phyloP scores from a whole-genome alignment of 1,139 yeast genomes.

The Zygotorulaspora mrakii region DNA sequence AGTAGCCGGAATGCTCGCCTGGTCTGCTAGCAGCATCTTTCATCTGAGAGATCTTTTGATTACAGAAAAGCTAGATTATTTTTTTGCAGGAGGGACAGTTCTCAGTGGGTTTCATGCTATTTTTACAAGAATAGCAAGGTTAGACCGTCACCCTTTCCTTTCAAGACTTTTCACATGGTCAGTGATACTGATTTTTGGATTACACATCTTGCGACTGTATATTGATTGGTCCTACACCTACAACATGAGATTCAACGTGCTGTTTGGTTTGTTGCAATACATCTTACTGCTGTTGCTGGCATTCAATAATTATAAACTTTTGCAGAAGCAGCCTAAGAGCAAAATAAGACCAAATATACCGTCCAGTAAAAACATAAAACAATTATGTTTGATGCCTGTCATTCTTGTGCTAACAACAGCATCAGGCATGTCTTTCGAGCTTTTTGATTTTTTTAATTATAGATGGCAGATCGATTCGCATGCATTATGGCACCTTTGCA shows the following conservation, averaged over 20 bases:
- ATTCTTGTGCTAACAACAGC: constrained; percentile 50
- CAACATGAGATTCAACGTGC: constrained; percentile 87
- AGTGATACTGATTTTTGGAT: constrained; percentile 48
- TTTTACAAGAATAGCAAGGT: constrained; percentile 51
- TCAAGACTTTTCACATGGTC: constrained; percentile 38
- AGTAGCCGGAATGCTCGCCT: constrained; percentile 73
- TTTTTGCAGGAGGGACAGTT: constrained; percentile 88
- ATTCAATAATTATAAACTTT: constrained; percentile 31
- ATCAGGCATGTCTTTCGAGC: constrained; percentile 78
- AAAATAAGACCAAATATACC: constrained; percentile 14
- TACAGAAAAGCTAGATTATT: constrained; percentile 87
- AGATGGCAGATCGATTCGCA: constrained; percentile 80
- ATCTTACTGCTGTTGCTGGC: constrained; percentile 38
- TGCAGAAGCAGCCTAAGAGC: constrained; percentile 15
- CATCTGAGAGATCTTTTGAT: constrained; percentile 76
- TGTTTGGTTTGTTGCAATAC: constrained; percentile 74
- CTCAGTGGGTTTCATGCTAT: constrained; percentile 72
- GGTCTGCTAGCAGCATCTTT: constrained; percentile 82
- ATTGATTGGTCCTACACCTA: constrained; percentile 87
- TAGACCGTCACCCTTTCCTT: constrained; percentile 44
- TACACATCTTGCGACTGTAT: constrained; percentile 65
- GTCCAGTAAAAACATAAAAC: constrained; percentile 36
- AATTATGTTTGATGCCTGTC: constrained; percentile 47
- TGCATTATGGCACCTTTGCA: constrained; percentile 84
- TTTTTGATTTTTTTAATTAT: constrained; percentile 83